Base-by-base conservation (phyloP, 108 stramenopile species). In the Ochromonas danica region DNA sequence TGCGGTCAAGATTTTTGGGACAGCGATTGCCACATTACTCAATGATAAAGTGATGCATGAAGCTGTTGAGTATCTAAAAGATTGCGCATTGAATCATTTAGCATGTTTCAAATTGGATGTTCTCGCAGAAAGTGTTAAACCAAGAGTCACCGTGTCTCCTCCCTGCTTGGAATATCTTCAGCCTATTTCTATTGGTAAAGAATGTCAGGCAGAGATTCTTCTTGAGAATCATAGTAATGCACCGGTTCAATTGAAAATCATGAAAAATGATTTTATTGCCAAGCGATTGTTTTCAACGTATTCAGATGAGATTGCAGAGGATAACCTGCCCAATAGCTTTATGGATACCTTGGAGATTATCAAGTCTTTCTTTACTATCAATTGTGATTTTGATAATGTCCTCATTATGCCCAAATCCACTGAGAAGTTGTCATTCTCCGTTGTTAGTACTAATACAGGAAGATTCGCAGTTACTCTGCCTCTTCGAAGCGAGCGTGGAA, bases 21-120 rank as follows among this genome's bases (percentile, higher is more conserved):
- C 25, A 6, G 31, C 3, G 3, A 57, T 75, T 41, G 14, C n/a
- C 6, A 33, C 36, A 6, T 6, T 75, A 36, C 38, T 75, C 14
- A 75, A 75, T 41, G 36, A 75, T 28, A 39, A 75, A 41, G 72
- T 75, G 41, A 27, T 35, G 25, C 72, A 75, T 42, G 72, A 75
- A 60, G 72, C 72, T 3, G 40, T 75, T 6, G 72, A 75, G 22
- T 75, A 57, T 41, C 28, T 75, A 6, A 45, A 75, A 41, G 51
- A 60, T 57, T 42, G 40, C 25, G 6, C 31, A 28, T 33, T 45
- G 17, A 75, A 30, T 39, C 6, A 75, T 36, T 17, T 75, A 14
- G n/a, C 72, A 36, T 6, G 45, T 38, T 6, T 75, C 6, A 33
- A 27, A 6, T 57, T 75, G 3, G 3, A 14, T 6, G 72, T 75